Evolutionary conservation across 1,284 basidiomycete genomes (phyloP), one percentile per base, ranked within the genome.

Genomic region (Ustilago curta): DNA sequence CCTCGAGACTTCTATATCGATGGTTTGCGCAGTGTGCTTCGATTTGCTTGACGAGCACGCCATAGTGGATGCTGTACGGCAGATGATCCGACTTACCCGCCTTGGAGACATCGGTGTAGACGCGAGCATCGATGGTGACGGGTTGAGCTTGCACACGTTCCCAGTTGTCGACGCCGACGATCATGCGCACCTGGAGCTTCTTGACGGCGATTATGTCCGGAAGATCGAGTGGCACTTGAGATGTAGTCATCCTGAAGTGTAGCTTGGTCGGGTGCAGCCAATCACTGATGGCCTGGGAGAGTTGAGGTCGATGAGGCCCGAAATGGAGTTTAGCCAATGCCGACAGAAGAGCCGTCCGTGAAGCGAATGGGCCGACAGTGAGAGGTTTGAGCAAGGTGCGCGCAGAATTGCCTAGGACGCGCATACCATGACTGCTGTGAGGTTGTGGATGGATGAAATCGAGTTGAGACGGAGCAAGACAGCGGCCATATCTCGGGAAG

Each of bases 21-120:
- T 70, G 50, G 7, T 45, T 35, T 8, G 71, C 62, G 50, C 80
- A 75, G 54, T 80, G 73, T 11, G 67, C 76, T 57, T 85, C 83
- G 31, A 85, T 69, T 50, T 80, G 79, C 61, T 79, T 85, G 62
- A 76, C 77, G 49, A 80, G 78, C 29, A 78, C 69, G 61, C 78
- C 83, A 48, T 84, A 84, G 68, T 84, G 83, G 67, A 91, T 87
- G 1, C 90, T 90, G 68, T 88, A 83, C 0, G 85, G 77, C 4
- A 92, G 84, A 70, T 91, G 87, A 80, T 93, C 91, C 5, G 86
- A 85, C 3, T 77, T 77, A 21, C 90, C 90, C 3, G 91, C 86
- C 11, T 80, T 76, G 12, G 87, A 85, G 18, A 91, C 85, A 75
- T 91, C 88, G 72, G 90, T 88, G 16, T 87, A 85, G 48, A 93